Conservation (phyloP, 148 eudicot species). For the Gaultheria prostrata region DNA sequence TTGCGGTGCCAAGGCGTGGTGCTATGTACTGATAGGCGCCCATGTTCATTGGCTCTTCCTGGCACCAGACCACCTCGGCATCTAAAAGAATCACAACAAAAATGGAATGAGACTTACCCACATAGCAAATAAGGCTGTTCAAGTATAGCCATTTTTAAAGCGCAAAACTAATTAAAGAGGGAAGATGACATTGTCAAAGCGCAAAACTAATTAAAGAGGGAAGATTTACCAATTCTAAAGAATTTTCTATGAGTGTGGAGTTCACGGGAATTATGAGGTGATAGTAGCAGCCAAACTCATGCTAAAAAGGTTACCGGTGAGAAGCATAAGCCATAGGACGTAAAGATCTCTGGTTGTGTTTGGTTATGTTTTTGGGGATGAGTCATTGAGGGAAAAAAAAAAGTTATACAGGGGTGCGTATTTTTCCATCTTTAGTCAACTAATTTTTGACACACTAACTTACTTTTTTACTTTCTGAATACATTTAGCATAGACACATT, state of each 20-base stretch:
- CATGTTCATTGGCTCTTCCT: slow-evolving; percentile 97
- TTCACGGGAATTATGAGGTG: not conserved
- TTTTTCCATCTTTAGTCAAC: no score
- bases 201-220: not conserved
- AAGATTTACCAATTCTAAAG: not conserved
- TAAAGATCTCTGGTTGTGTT: not conserved
- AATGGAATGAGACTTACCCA: not conserved
- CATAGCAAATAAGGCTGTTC: not conserved
- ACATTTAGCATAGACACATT: no score
- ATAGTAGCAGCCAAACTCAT: not conserved
- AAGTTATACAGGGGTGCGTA: no score
- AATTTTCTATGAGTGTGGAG: not conserved
- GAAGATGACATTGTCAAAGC: not conserved
- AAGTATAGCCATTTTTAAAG: not conserved
- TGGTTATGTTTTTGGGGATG: no score
- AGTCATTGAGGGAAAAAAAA: no score
- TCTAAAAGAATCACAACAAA: slow-evolving; percentile 36
- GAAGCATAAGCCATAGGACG: not conserved
- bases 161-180: not conserved
- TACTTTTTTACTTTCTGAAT: no score
- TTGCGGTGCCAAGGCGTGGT: slow-evolving; percentile 66
- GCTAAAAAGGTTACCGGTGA: not conserved
- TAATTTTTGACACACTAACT: no score
- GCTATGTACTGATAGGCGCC: slow-evolving; percentile 66
- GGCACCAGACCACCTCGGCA: slow-evolving; percentile 94